These are phyloP conservation scores for Schizopora paradoxa DNA, from an alignment of 1,284 basidiomycete species.

Conservation along the genomic window DNA sequence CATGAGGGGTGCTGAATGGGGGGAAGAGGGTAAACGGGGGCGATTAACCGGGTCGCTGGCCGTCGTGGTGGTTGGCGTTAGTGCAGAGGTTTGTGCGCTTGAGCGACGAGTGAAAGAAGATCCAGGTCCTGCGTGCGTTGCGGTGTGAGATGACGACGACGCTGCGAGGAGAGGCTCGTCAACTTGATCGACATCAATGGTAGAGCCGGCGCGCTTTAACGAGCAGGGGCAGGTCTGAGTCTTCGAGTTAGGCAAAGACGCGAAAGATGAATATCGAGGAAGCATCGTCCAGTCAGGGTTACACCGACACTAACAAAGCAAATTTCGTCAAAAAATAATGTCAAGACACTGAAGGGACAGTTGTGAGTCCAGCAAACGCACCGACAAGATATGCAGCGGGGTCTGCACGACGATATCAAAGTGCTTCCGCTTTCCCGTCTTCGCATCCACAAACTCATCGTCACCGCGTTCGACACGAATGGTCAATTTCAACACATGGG, in stretches of 20 bases:
- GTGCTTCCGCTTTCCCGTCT: slow-evolving; percentile 68
- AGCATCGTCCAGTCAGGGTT: slow-evolving; percentile 74
- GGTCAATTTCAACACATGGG: slow-evolving; percentile 78
- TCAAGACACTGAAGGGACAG: slow-evolving; percentile 1
- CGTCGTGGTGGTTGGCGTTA: too few species aligned
- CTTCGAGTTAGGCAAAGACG: slow-evolving; percentile 31
- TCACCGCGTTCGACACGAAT: slow-evolving; percentile 84
- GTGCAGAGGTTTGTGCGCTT: not conserved
- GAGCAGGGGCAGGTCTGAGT: slow-evolving; percentile 42
- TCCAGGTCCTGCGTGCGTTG: not conserved
- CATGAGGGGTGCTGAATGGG: too few species aligned
- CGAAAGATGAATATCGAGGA: slow-evolving; percentile 56
- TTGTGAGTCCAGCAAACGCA: slow-evolving; percentile 36
- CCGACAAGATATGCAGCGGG: slow-evolving; percentile 76
- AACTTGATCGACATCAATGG: slow-evolving; percentile 1
- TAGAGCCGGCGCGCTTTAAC: slow-evolving; percentile 6
- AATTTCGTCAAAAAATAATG: slow-evolving; percentile 2
- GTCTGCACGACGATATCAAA: slow-evolving; percentile 91
- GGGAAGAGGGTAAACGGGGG: too few species aligned
- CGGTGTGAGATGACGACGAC: not conserved
- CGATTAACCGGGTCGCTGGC: too few species aligned
- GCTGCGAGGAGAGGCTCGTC: slow-evolving; percentile 3
- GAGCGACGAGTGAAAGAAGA: not conserved
- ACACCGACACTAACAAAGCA: slow-evolving; percentile 59
- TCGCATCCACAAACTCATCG: slow-evolving; percentile 56